Evolutionary conservation across 768 basidiomycete species (phyloP).

Genomic region (Podaxis sp.): DNA sequence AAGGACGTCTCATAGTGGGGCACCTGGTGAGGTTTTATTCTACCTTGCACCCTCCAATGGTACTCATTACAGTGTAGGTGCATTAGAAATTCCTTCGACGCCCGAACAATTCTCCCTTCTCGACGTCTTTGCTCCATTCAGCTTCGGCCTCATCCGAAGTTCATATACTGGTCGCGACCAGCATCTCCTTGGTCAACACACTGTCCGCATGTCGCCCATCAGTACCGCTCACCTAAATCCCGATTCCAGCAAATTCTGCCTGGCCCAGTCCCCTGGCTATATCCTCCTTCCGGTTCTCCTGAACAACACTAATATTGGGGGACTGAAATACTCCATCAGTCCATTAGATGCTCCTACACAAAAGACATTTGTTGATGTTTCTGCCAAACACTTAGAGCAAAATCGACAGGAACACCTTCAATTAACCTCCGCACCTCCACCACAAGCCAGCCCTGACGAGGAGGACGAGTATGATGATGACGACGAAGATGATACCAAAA

Average conservation of each 20-base stretch:
- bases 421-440: constrained; percentile 31
- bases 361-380: constrained; percentile 47
- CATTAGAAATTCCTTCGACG: constrained; percentile 38
- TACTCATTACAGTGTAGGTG: constrained; percentile 21
- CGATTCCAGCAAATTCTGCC: constrained; percentile 67
- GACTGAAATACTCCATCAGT: constrained; percentile 70
- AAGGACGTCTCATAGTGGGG: constrained; percentile 22
- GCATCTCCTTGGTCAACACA: constrained; percentile 78
- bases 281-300: constrained; percentile 81
- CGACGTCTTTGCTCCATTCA: constrained; percentile 46
- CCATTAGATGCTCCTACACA: constrained; percentile 52
- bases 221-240: constrained; percentile 92
- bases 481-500: constrained; percentile 32
- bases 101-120: constrained; percentile 46
- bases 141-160: constrained; percentile 48
- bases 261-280: constrained; percentile 48
- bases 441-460: constrained; percentile 59
- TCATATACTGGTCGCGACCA: constrained; percentile 43
- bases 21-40: constrained; percentile 9
- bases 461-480: constrained; percentile 75
- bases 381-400: constrained; percentile 60
- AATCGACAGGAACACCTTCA: constrained; percentile 52
- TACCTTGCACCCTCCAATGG: background rate
- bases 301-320: constrained; percentile 82
- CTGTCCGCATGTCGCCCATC: constrained; percentile 89